Evolutionary conservation across 805 yeast species (phyloP).

Genomic region (Millerozyma miso): DNA sequence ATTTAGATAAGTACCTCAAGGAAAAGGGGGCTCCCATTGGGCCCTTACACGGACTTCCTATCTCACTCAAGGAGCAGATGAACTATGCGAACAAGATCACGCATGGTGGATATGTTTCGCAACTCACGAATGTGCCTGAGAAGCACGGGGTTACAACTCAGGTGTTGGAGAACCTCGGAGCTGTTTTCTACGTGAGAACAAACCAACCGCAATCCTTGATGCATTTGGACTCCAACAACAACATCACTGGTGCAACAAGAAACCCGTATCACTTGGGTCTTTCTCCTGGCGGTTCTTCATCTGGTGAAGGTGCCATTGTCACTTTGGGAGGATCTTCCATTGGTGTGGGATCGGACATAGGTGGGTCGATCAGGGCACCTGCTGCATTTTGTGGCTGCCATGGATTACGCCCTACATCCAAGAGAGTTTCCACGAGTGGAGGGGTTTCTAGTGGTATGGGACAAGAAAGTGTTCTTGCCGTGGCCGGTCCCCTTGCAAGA

Average conservation of each 20-base stretch:
- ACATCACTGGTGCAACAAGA: conserved; percentile 33
- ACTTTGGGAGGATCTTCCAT: conserved; percentile 38
- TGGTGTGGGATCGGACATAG: conserved; percentile 42
- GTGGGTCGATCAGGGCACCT: conserved; percentile 43
- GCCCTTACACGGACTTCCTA: conserved; percentile 64
- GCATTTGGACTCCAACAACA: conserved; percentile 41
- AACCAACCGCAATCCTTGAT: conserved; percentile 42
- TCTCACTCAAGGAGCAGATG: conserved; percentile 54
- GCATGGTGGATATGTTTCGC: conserved; percentile 38
- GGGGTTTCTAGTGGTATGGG: conserved; percentile 57
- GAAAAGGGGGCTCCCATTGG: conserved; percentile 49
- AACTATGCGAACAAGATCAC: conserved; percentile 29
- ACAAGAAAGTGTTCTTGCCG: conserved; percentile 62
- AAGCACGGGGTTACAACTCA: conserved; percentile 27
- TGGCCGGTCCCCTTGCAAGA: conserved; percentile 66
- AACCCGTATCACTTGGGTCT: conserved; percentile 37
- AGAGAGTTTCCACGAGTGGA: conserved; percentile 33
- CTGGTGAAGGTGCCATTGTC: conserved; percentile 43
- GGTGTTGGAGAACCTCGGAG: conserved; percentile 37
- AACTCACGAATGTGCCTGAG: conserved; percentile 24
- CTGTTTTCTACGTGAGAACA: conserved; percentile 42
- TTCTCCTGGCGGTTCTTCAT: conserved; percentile 41
- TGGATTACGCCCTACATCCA: conserved; percentile 42
- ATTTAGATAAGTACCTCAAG: conserved; percentile 47
- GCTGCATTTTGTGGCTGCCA: conserved; percentile 39